Evolutionary conservation across 139 green algal species (phyloP), one percentile per base, ranked within the genome.

Genomic region (Chara braunii): DNA sequence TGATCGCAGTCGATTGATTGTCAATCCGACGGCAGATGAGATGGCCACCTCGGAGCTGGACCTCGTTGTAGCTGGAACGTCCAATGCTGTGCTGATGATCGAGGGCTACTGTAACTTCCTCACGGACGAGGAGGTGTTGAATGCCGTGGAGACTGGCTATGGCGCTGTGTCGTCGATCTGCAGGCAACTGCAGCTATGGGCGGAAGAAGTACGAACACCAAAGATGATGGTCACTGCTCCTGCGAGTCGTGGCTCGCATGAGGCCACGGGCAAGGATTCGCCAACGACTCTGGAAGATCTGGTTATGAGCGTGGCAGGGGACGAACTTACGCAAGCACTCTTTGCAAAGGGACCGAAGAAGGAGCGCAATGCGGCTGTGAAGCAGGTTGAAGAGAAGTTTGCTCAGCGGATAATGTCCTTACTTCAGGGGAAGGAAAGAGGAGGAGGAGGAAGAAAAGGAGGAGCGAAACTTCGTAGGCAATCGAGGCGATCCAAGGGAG

Each of bases 91-190:
- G 51, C 81, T 96, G 37, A 98, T 98, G 92, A 94, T 98, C 51
- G 92, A 98, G 83, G 91, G 88, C 34, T 95, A 85, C 70, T 87
- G 79, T 55, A 85, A 96, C 70, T 94, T 95, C 59, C 75, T 98
- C 2, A 82, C 84, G 4, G 88, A 94, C 64, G 88, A 89, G 34
- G 50, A 89, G 69, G 87, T 95, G 84, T 57, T 94, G 22, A 77
- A 88, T 79, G 89, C 90, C 43, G 12, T 78, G 35, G 32, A 11
- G 24, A 26, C 18, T 5, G 59, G 43, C 12, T 43, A 58, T n/a
- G n/a, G n/a, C n/a, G 40, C 40, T 14, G 40, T 18, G 40, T 48
- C 18, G 40, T 18, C 18, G 18, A 48, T 26, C 18, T 48, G 40
- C 18, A 18, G 18, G 18, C 40, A 48, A 18, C 40, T 18, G 18